Percentiles rank a stretch among this genome's conserved stretches.
Conservation (phyloP, 345 rosid genomes). For the Fremontodendron californicum region DNA sequence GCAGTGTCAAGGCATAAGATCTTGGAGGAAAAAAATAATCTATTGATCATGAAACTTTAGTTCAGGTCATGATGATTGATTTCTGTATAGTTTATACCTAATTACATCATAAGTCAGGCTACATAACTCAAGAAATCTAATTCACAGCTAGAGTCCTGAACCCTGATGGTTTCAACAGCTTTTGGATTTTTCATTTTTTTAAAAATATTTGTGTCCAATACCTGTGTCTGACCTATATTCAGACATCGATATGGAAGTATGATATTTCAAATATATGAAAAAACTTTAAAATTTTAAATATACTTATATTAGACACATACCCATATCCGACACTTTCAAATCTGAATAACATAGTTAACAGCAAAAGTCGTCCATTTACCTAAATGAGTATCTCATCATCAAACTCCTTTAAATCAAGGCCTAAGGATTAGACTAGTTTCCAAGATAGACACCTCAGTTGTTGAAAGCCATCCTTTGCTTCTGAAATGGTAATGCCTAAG, state of each 20-base stretch:
- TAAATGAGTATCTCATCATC: not conserved
- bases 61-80: not conserved
- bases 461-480: slow-evolving; percentile 53
- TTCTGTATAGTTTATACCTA: not conserved
- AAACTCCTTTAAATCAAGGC: not conserved
- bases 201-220: too few relatives aligned
- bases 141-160: not conserved
- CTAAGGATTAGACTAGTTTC: not conserved
- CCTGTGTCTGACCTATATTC: too few relatives aligned
- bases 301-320: too few relatives aligned
- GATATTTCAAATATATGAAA: too few relatives aligned
- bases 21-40: not conserved
- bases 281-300: too few relatives aligned
- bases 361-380: not conserved
- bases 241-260: too few relatives aligned
- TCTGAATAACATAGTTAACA: too few relatives aligned
- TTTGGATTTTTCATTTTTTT: too few relatives aligned
- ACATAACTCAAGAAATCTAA: not conserved
- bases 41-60: not conserved
- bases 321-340: too few relatives aligned
- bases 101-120: not conserved
- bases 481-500: not conserved
- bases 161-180: not conserved
- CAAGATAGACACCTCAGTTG: slow-evolving; percentile 17
- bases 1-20: not conserved